phyloP scores from a whole-genome alignment of 345 rosid genomes.

The Carallia pectinifolia region DNA sequence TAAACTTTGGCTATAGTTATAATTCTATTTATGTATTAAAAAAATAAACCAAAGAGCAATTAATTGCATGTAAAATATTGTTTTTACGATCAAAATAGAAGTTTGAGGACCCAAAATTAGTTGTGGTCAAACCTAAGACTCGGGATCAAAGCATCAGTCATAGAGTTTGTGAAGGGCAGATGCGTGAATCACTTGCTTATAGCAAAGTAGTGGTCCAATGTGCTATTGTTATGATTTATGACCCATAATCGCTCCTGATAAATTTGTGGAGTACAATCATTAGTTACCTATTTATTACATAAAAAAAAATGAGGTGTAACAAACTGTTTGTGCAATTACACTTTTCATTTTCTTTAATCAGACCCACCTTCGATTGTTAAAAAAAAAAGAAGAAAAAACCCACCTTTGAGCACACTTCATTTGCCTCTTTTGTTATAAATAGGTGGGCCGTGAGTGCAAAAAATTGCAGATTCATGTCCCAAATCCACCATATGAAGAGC shows the following conservation, averaged over 20 bases:
- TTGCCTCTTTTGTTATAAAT: conserved; percentile 47
- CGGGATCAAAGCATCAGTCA: neutral
- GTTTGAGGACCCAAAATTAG: too few species aligned
- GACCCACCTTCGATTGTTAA: neutral
- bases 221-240: conserved; percentile 7
- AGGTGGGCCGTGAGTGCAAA: conserved; percentile 32
- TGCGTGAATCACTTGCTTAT: neutral
- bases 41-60: too few species aligned
- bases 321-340: conserved; percentile 11
- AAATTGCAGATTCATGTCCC: conserved; percentile 17
- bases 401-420: conserved; percentile 5
- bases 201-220: conserved; percentile 26
- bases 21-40: too few species aligned
- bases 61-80: too few species aligned
- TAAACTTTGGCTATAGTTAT: too few species aligned
- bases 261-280: too few species aligned
- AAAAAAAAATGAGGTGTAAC: conserved; percentile 6
- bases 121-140: too few species aligned
- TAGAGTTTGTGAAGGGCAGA: neutral
- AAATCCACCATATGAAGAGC: conserved; percentile 14
- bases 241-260: too few species aligned
- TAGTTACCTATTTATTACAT: too few species aligned
- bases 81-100: too few species aligned
- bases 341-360: conserved; percentile 8
- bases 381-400: neutral